These are phyloP conservation scores for Aspergillus ibericus DNA, from an alignment of 2,329 filamentous ascomycete genomes.

Conservation along the genomic window DNA sequence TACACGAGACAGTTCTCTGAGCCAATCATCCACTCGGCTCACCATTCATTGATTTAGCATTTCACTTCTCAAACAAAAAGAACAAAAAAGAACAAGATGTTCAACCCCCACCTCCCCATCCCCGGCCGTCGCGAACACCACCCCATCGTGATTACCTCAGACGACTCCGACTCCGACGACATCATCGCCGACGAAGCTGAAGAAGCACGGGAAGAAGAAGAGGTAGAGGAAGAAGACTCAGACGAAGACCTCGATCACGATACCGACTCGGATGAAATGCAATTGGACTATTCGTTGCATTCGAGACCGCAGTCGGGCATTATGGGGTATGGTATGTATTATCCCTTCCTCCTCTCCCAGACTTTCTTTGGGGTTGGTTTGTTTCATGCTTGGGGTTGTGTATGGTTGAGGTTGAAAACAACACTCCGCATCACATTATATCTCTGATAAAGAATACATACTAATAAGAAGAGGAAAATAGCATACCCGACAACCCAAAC, in stretches of 20 bases:
- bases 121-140: conserved; percentile 11
- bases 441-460: no score
- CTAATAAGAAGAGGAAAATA: not conserved
- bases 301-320: not conserved
- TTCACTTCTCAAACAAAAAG: not conserved
- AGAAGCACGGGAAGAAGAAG: not conserved
- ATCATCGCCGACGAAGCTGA: not conserved
- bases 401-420: no score
- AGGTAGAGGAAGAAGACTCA: not conserved
- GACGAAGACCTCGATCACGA: not conserved
- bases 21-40: no score
- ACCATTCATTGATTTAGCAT: not conserved
- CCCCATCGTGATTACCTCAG: conserved; percentile 19
- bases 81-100: conserved; percentile 6
- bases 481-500: not conserved
- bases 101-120: conserved; percentile 14
- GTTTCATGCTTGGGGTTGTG: no score
- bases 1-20: no score
- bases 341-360: no score
- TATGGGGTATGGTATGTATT: not conserved
- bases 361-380: no score
- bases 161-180: conserved; percentile 13
- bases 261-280: conserved; percentile 22
- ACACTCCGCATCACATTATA: not conserved
- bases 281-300: conserved; percentile 19